A percentile compares a stretch with the other conserved stretches of the same genome.
phyloP scores from a whole-genome alignment of 768 basidiomycete genomes.

The Trametes cingulata region DNA sequence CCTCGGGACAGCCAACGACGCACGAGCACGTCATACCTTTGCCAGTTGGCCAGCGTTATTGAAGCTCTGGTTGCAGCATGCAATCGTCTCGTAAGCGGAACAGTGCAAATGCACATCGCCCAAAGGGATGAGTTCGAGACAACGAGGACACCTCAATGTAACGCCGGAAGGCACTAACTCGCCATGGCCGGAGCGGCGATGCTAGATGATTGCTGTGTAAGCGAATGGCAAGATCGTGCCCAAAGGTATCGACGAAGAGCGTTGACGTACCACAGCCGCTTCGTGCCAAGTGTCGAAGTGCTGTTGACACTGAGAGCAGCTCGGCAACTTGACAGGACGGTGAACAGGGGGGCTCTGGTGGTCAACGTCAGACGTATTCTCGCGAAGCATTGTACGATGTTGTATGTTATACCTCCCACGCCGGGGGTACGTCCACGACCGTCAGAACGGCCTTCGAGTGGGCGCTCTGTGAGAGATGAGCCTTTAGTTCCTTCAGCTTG shows the following conservation, averaged over 20 bases:
- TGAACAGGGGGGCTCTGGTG: background rate
- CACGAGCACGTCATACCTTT: too few species aligned
- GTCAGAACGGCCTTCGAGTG: background rate
- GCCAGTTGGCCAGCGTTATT: background rate
- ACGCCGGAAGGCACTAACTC: background rate
- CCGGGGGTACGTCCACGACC: background rate
- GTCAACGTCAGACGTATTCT: too few species aligned
- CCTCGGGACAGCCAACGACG: too few species aligned
- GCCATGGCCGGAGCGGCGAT: background rate
- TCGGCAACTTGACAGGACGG: background rate
- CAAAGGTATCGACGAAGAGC: too few species aligned
- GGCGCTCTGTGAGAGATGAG: background rate
- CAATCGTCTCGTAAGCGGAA: background rate
- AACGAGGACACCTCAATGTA: background rate
- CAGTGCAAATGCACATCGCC: background rate
- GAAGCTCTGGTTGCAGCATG: slow-evolving; percentile 1
- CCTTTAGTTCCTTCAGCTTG: background rate
- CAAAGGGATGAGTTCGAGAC: background rate
- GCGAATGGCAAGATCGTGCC: too few species aligned
- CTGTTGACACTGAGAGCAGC: background rate
- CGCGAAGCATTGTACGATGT: too few species aligned
- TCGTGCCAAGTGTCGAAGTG: background rate
- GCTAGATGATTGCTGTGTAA: background rate
- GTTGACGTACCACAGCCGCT: background rate
- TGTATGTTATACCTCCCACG: background rate